A percentile compares a stretch with the other conserved stretches of the same genome.
phyloP scores from a whole-genome alignment of 208 protist genomes.

The Leishmania tarentolae region DNA sequence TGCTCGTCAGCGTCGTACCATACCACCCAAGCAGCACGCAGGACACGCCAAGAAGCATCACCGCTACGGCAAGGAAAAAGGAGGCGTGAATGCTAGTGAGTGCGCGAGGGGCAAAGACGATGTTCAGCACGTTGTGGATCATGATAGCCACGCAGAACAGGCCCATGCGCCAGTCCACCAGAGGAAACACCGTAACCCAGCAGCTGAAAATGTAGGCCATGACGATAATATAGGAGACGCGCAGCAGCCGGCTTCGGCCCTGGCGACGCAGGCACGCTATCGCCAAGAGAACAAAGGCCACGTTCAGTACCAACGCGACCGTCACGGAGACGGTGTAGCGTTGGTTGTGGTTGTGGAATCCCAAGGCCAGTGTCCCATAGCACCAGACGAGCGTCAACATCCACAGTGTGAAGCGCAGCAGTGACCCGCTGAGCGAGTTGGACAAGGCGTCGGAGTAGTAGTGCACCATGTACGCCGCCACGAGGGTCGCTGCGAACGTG shows the following conservation, averaged over 20 bases:
- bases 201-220: conserved; percentile 50
- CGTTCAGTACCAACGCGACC: conserved; percentile 39
- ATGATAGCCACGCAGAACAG: conserved; percentile 69
- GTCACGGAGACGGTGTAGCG: conserved; percentile 44
- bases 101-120: conserved; percentile 44
- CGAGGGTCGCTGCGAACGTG: conserved; percentile 33
- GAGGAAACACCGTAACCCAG: conserved; percentile 58
- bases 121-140: conserved; percentile 58
- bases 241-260: conserved; percentile 43
- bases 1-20: conserved; percentile 50
- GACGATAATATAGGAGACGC: conserved; percentile 39
- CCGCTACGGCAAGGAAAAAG: conserved; percentile 44
- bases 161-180: conserved; percentile 52
- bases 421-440: conserved; percentile 39
- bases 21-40: conserved; percentile 72
- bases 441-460: conserved; percentile 61
- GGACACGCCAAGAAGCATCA: conserved; percentile 46
- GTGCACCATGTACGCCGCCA: conserved; percentile 55
- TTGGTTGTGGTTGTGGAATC: conserved; percentile 42
- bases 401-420: conserved; percentile 56
- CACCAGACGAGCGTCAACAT: conserved; percentile 62
- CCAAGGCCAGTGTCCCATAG: conserved; percentile 60
- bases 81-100: conserved; percentile 51
- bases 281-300: conserved; percentile 39
- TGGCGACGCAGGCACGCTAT: conserved; percentile 40